These are phyloP conservation scores for Kodamaea kakaduensis DNA, from an alignment of 805 yeast genomes.

Conservation along the genomic window DNA sequence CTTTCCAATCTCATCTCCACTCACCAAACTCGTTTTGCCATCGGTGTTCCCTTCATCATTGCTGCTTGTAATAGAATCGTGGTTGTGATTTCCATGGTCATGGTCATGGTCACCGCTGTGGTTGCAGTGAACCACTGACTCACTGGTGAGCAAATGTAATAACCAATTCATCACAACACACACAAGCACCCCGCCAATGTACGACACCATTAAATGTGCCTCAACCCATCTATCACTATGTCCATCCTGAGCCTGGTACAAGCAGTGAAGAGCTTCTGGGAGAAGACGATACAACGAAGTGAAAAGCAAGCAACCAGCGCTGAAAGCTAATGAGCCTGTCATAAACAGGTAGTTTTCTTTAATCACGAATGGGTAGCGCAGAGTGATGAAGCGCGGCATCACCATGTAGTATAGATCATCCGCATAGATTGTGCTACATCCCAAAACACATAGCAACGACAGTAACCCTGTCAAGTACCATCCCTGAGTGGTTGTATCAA, in stretches of 20 bases:
- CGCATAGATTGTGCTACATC: slow-evolving; percentile 60
- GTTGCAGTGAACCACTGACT: slow-evolving; percentile 81
- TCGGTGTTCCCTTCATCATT: too few species aligned
- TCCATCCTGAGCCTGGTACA: slow-evolving; percentile 3
- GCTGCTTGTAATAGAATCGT: slow-evolving; percentile 9
- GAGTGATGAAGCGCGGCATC: slow-evolving; percentile 40
- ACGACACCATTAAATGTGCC: slow-evolving; percentile 40
- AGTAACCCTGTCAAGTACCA: slow-evolving; percentile 66
- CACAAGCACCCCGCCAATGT: slow-evolving; percentile 54
- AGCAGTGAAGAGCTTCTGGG: slow-evolving; percentile 50
- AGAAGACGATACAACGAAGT: slow-evolving; percentile 73
- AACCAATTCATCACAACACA: slow-evolving; percentile 60
- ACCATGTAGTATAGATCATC: slow-evolving; percentile 49
- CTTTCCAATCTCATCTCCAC: too few species aligned
- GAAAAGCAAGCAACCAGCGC: slow-evolving; percentile 77
- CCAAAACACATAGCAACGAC: slow-evolving; percentile 66
- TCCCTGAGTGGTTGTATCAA: slow-evolving; percentile 39
- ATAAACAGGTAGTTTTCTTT: slow-evolving; percentile 61
- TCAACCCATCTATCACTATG: slow-evolving; percentile 19
- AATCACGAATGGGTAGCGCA: slow-evolving; percentile 46
- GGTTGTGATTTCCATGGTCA: slow-evolving; percentile 13
- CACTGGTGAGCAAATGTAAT: slow-evolving; percentile 73
- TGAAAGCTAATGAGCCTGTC: slow-evolving; percentile 68
- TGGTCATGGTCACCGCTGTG: slow-evolving; percentile 43
- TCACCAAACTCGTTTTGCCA: too few species aligned